A percentile compares a stretch with the other conserved stretches of the same genome.
Conservation (phyloP, 305 asterid species). For the Fraxinus ornus region DNA sequence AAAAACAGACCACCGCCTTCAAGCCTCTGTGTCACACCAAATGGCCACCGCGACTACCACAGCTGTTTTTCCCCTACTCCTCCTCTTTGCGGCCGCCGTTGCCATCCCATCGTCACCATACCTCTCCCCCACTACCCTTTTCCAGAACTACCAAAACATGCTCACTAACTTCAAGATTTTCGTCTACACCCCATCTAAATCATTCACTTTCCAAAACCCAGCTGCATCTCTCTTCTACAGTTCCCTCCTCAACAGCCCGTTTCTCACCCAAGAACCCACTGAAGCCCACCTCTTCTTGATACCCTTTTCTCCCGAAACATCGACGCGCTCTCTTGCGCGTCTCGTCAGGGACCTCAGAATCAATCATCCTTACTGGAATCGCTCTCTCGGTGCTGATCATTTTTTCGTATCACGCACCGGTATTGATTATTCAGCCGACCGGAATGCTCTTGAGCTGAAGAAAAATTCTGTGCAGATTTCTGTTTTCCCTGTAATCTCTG, state of each 20-base stretch:
- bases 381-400: constrained; percentile 90
- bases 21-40: background rate
- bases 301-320: constrained; percentile 58
- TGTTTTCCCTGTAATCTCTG: constrained; percentile 65
- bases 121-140: constrained; percentile 58
- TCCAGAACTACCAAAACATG: constrained; percentile 64
- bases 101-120: constrained; percentile 44
- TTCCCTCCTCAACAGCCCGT: constrained; percentile 54
- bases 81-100: constrained; percentile 21
- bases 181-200: constrained; percentile 49
- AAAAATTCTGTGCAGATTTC: constrained; percentile 78
- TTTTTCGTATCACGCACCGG: constrained; percentile 66
- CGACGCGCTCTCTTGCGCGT: constrained; percentile 70
- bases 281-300: constrained; percentile 79
- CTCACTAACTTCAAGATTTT: constrained; percentile 56
- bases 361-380: constrained; percentile 69
- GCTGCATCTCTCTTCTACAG: constrained; percentile 59
- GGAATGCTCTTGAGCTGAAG: constrained; percentile 83
- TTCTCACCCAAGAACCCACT: constrained; percentile 54
- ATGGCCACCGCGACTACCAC: constrained; percentile 28
- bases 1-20: background rate
- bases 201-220: constrained; percentile 37
- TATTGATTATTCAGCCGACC: constrained; percentile 63
- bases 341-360: constrained; percentile 53
- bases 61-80: constrained; percentile 10